These are phyloP conservation scores for Cladophialophora carrionii DNA, from an alignment of 2,329 filamentous ascomycete species.

Conservation along the genomic window DNA sequence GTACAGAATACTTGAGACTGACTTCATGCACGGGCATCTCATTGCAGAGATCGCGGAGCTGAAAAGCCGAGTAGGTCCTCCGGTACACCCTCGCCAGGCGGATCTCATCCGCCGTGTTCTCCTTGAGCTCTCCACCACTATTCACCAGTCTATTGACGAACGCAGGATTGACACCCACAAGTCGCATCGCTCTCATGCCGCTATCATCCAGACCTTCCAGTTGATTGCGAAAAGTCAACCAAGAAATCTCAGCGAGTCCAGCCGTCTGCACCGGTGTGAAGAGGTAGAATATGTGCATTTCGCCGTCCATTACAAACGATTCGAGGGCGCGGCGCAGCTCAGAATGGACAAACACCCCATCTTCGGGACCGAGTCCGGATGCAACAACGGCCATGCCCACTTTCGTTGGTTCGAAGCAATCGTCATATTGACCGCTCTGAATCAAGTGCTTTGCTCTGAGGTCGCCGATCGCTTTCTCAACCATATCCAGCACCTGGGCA, in stretches of 20 bases:
- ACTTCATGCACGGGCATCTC: constrained; percentile 72
- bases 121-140: constrained; percentile 64
- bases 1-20: constrained; percentile 70
- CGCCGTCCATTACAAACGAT: constrained; percentile 78
- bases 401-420: constrained; percentile 57
- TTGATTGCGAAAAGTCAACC: constrained; percentile 72
- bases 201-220: constrained; percentile 72
- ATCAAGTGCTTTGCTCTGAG: constrained; percentile 62
- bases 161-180: constrained; percentile 69
- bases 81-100: constrained; percentile 67
- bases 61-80: constrained; percentile 74
- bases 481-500: constrained; percentile 56
- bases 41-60: constrained; percentile 77
- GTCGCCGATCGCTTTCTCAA: constrained; percentile 63
- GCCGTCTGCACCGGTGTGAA: constrained; percentile 70
- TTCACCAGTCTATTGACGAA: constrained; percentile 68
- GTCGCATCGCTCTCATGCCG: constrained; percentile 67
- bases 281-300: constrained; percentile 77
- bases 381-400: constrained; percentile 72
- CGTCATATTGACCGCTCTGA: constrained; percentile 48
- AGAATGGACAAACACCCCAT: constrained; percentile 72
- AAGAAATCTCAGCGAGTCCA: constrained; percentile 63
- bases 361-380: constrained; percentile 72
- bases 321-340: constrained; percentile 69
- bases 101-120: constrained; percentile 63